Evolutionary conservation across 345 rosid species (phyloP).

Genomic region (Eucalyptus sp.): DNA sequence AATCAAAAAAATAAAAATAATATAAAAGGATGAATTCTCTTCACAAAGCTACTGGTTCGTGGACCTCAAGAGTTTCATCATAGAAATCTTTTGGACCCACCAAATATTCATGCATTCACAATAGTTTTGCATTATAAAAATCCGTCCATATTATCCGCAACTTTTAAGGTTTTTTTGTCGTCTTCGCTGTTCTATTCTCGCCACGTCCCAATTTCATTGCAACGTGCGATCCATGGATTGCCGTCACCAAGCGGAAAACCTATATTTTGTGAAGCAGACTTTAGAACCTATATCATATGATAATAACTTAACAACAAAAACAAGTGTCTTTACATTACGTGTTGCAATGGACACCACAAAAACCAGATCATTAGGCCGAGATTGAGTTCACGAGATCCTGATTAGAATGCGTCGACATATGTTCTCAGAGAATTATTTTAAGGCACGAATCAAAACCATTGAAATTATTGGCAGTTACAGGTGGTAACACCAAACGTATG

Average conservation of each 20-base stretch:
- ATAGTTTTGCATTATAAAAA: not conserved
- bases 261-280: not conserved
- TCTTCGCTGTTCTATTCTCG: not conserved
- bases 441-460: not conserved
- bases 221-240: not conserved
- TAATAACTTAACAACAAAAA: not conserved
- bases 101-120: not conserved
- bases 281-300: not conserved
- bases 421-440: not conserved
- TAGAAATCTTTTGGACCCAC: not conserved
- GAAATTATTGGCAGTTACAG: not conserved
- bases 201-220: not conserved
- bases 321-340: not conserved
- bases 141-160: not conserved
- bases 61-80: not conserved
- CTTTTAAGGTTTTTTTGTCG: not conserved
- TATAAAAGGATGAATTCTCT: not conserved
- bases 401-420: not conserved
- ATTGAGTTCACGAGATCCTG: not conserved
- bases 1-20: not conserved
- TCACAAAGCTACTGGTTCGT: not conserved
- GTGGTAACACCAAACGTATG: not conserved
- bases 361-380: not conserved
- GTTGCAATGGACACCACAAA: not conserved
- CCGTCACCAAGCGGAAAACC: not conserved